These are phyloP conservation scores for Phragmites australis DNA, from an alignment of 176 grass and related monocot genomes.

Conservation along the genomic window DNA sequence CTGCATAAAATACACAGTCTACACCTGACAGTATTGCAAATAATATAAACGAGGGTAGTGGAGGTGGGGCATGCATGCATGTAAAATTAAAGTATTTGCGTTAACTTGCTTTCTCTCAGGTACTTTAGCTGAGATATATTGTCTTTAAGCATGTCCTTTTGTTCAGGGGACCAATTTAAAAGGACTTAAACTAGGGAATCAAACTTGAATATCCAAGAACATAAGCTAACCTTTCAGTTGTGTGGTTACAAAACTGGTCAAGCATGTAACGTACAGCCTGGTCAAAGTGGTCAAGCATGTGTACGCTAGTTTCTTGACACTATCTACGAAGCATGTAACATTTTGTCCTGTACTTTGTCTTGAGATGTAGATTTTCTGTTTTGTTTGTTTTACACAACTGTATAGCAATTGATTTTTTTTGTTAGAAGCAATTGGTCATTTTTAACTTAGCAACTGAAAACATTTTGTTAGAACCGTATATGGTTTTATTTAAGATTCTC, in stretches of 20 bases:
- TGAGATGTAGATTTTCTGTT: neutral
- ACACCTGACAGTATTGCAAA: neutral
- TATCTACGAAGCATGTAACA: neutral
- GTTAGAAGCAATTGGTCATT: neutral
- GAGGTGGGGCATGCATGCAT: neutral
- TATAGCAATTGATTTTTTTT: too few species aligned
- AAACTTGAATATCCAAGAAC: constrained; percentile 4
- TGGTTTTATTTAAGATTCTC: neutral
- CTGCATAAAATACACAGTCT: neutral
- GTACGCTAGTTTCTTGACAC: neutral
- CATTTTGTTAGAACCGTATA: too few species aligned
- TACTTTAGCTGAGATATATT: neutral
- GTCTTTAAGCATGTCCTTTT: neutral
- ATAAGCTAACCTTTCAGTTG: neutral
- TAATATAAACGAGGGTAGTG: neutral
- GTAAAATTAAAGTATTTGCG: neutral
- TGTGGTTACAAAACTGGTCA: neutral
- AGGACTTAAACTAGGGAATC: constrained; percentile 21
- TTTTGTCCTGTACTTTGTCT: neutral
- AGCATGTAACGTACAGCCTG: neutral
- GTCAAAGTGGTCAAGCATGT: neutral
- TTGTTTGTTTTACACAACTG: too few species aligned
- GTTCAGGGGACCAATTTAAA: neutral
- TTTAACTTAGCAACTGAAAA: neutral
- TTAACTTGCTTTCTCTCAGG: neutral